These are phyloP conservation scores for Termitomyces eurrhizus DNA, from an alignment of 768 basidiomycete species.

Conservation along the genomic window DNA sequence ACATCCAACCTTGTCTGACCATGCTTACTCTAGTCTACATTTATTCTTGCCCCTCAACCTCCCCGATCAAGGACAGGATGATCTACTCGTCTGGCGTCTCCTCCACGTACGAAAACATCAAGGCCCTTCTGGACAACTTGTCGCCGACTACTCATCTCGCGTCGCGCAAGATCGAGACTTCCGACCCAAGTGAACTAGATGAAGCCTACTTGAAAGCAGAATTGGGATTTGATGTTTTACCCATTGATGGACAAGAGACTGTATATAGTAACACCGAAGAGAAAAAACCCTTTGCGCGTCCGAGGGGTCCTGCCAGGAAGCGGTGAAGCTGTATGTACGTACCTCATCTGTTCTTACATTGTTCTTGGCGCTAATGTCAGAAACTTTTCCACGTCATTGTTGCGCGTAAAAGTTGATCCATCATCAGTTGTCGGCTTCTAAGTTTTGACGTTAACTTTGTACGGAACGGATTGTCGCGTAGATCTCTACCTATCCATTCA, in stretches of 20 bases:
- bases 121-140: conserved; percentile 42
- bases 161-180: conserved; percentile 76
- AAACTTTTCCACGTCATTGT: neutral
- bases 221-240: conserved; percentile 31
- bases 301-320: conserved; percentile 64
- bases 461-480: neutral
- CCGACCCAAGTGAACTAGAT: conserved; percentile 70
- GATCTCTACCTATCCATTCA: neutral
- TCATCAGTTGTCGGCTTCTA: too few relatives aligned
- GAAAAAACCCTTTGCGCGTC: conserved; percentile 59
- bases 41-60: conserved; percentile 83
- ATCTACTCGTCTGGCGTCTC: conserved; percentile 74
- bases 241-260: conserved; percentile 1
- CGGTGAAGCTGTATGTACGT: conserved; percentile 20
- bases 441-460: neutral
- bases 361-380: neutral
- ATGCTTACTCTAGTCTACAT: conserved; percentile 61
- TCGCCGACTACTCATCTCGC: conserved; percentile 38
- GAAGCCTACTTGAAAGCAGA: conserved; percentile 58
- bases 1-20: conserved; percentile 25
- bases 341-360: neutral
- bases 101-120: conserved; percentile 53
- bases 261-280: conserved; percentile 18
- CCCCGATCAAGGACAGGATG: conserved; percentile 85
- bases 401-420: too few relatives aligned